These are phyloP conservation scores for Cladosporium sp. DNA, from an alignment of 2,329 filamentous ascomycete genomes.

Conservation along the genomic window DNA sequence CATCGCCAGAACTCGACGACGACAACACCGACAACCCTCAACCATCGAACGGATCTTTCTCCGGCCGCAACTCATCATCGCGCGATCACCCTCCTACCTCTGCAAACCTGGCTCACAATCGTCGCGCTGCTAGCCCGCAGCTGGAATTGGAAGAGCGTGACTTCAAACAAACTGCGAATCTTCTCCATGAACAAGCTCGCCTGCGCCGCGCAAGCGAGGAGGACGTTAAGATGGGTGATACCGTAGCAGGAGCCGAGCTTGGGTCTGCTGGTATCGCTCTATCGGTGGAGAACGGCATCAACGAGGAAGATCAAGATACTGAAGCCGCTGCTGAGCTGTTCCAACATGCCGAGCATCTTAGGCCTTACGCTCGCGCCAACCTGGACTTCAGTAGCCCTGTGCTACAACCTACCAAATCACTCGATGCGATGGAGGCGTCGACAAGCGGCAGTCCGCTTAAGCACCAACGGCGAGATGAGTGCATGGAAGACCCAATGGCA, in stretches of 20 bases:
- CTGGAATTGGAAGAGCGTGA: conserved; percentile 94
- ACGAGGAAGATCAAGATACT: conserved; percentile 51
- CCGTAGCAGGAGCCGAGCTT: conserved; percentile 37
- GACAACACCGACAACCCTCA: conserved; percentile 55
- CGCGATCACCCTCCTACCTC: conserved; percentile 43
- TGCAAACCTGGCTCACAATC: conserved; percentile 57
- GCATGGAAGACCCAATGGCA: conserved; percentile 32
- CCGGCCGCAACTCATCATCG: conserved; percentile 45
- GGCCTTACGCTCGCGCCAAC: conserved; percentile 48
- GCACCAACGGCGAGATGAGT: conserved; percentile 29
- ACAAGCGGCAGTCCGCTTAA: conserved; percentile 15
- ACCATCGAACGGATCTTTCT: conserved; percentile 65
- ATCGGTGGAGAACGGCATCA: conserved; percentile 44
- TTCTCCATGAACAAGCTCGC: conserved; percentile 64
- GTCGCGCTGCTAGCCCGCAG: conserved; percentile 79
- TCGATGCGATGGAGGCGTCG: not conserved
- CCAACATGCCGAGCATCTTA: conserved; percentile 48
- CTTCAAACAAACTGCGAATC: conserved; percentile 92
- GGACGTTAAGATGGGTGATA: conserved; percentile 39
- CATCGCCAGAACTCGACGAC: conserved; percentile 81
- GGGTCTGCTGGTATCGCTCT: conserved; percentile 36
- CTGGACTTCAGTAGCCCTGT: conserved; percentile 52
- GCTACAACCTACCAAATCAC: conserved; percentile 31
- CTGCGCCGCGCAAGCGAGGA: conserved; percentile 44
- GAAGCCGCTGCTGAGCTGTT: conserved; percentile 54